Evolutionary conservation across 176 grass and related monocot species (phyloP).

Genomic region (Panicum miliaceum): DNA sequence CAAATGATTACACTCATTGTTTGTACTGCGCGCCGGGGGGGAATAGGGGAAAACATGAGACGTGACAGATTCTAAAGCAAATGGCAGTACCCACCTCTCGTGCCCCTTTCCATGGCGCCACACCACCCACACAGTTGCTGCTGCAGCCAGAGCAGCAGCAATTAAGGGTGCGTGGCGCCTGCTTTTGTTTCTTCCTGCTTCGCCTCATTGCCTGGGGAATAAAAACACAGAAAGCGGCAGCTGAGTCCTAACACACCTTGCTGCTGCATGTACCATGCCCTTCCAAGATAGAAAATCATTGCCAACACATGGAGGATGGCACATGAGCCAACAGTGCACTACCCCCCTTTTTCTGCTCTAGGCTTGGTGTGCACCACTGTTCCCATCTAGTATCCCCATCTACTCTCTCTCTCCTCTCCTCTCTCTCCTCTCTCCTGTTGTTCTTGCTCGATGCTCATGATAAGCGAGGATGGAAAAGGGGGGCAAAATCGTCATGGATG

Average conservation of each 20-base stretch:
- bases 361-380: constrained; percentile 42
- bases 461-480: constrained; percentile 31
- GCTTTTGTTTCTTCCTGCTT: constrained; percentile 41
- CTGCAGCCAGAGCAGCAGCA: background rate
- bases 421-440: background rate
- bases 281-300: constrained; percentile 52
- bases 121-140: background rate
- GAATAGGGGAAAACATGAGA: constrained; percentile 53
- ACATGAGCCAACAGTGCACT: constrained; percentile 54
- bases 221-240: background rate
- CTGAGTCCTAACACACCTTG: background rate
- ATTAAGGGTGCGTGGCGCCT: background rate
- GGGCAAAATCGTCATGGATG: constrained; percentile 35
- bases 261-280: background rate
- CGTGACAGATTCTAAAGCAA: constrained; percentile 58
- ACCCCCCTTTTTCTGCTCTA: constrained; percentile 44
- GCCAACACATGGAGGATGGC: constrained; percentile 45
- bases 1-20: constrained; percentile 58
- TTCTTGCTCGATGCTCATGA: constrained; percentile 41
- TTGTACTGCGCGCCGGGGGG: constrained; percentile 33
- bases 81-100: background rate
- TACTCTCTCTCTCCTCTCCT: background rate
- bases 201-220: constrained; percentile 11
- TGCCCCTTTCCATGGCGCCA: constrained; percentile 24
- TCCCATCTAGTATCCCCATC: background rate